A percentile compares a stretch with the other conserved stretches of the same genome.
These are phyloP conservation scores for Nitzschia putrida DNA, from an alignment of 108 stramenopile species.

Conservation along the genomic window DNA sequence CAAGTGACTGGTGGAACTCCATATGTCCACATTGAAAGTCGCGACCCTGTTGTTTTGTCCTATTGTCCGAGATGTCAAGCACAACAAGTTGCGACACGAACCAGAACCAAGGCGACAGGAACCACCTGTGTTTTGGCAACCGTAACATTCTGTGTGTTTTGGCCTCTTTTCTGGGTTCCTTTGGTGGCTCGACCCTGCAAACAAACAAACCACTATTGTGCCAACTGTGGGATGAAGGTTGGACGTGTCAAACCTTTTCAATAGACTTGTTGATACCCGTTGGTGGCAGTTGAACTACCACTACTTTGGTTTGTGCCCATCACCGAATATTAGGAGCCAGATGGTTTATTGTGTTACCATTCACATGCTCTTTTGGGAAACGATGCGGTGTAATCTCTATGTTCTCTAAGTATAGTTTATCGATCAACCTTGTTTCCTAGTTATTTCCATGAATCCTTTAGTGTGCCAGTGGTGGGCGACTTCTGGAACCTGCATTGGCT, in stretches of 20 bases:
- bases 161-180: constrained; percentile 19
- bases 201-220: constrained; percentile 26
- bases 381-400: too few relatives aligned
- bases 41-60: constrained; percentile 16
- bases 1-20: background rate
- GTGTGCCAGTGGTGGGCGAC: too few relatives aligned
- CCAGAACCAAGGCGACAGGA: constrained; percentile 12
- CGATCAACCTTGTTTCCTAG: too few relatives aligned
- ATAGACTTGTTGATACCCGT: background rate
- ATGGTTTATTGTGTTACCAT: too few relatives aligned
- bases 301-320: too few relatives aligned
- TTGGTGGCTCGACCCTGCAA: background rate
- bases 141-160: constrained; percentile 1
- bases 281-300: too few relatives aligned
- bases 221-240: background rate
- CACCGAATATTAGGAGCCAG: too few relatives aligned
- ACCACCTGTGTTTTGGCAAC: background rate
- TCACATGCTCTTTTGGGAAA: too few relatives aligned
- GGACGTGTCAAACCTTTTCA: background rate
- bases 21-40: constrained; percentile 11
- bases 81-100: constrained; percentile 16
- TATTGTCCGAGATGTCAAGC: constrained; percentile 24
- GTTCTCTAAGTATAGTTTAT: too few relatives aligned
- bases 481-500: too few relatives aligned
- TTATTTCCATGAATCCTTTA: too few relatives aligned